Base-by-base conservation (phyloP, 2,329 filamentous ascomycete genomes). In the Aspergillus unguis region DNA sequence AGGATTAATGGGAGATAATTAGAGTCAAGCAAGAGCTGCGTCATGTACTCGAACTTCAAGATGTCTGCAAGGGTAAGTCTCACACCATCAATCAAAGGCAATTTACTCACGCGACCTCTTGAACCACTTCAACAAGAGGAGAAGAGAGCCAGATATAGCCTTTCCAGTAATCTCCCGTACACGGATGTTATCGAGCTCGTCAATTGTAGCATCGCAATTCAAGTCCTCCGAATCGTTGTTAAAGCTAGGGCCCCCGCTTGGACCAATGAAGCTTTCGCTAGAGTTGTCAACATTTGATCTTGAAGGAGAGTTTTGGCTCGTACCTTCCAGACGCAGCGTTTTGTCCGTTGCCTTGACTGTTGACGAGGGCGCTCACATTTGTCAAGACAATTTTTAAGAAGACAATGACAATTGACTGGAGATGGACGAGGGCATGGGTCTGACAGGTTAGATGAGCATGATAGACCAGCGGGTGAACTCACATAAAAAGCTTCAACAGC, bases 121-220 rank as follows among this genome's bases (percentile, higher is more conserved):
- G 63, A 97, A 87, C 94, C 94, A 99, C 72, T 97, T 99, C 55
- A 97, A 69, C 41, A 97, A 73, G n/a, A 96, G 77, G 28, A 99
- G 76, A 28, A 99, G 75, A 50, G 91, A 87, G 1, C 88, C 92
- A n/a, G 91, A 94, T 25, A 96, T 86, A 0, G 92, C 92, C 71
- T 97, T 97, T 27, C 87, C 85, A 9, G 87, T 87, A 47, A 99
- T 92, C 70, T 99, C 94, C 51, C 92, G 84, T 11, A 84, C 85
- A 45, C 95, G 82, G 50, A 88, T 81, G 37, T 86, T 85, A 69
- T 97, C 92, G 11, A 95, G 73, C 62, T 96, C 91, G 54, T 95
- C 91, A 3, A 85, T 75, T 2, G 68, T 68, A 26, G 69, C 64
- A 44, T 75, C 67, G 25, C 60, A 57, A 29, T 69, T 64, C 5